phyloP scores from a whole-genome alignment of 225 moss, liverwort and hornwort species.

The Physcomitrellopsis africana region DNA sequence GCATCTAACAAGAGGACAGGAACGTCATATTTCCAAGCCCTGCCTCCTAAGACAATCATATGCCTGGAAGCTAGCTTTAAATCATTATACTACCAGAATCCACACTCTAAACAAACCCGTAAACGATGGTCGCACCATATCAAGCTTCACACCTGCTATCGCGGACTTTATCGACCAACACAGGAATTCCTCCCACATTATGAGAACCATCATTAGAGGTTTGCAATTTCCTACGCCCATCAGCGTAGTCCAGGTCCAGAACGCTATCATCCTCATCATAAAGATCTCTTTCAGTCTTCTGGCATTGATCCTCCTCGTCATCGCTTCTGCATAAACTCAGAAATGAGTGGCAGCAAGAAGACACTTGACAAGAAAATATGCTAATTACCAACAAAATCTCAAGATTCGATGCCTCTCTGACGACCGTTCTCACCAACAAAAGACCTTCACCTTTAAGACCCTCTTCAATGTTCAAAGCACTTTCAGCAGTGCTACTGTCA shows the following conservation, averaged over 20 bases:
- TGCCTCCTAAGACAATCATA: conserved; percentile 6
- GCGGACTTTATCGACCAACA: conserved; percentile 63
- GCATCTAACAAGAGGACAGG: conserved; percentile 12
- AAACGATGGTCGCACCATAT: conserved; percentile 4
- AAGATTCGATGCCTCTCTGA: conserved; percentile 7
- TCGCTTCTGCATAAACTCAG: conserved; percentile 57
- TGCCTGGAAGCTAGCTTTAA: background rate
- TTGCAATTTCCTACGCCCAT: conserved; percentile 54
- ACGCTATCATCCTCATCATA: conserved; percentile 72
- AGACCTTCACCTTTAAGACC: conserved; percentile 15
- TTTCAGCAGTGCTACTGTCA: conserved; percentile 12
- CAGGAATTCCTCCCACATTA: conserved; percentile 50
- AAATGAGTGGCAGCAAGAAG: background rate
- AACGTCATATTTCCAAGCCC: conserved; percentile 5
- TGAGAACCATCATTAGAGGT: conserved; percentile 57
- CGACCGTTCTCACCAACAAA: background rate
- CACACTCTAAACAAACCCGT: background rate
- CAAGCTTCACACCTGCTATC: conserved; percentile 45
- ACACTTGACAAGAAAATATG: conserved; percentile 11
- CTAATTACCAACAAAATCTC: conserved; percentile 14
- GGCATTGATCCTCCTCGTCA: conserved; percentile 68
- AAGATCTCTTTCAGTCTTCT: conserved; percentile 54
- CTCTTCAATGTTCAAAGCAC: conserved; percentile 16
- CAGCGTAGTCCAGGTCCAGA: conserved; percentile 49
- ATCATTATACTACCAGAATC: conserved; percentile 1